These are phyloP conservation scores for Artemisia tridentata DNA, from an alignment of 129 eudicot species.

Conservation along the genomic window DNA sequence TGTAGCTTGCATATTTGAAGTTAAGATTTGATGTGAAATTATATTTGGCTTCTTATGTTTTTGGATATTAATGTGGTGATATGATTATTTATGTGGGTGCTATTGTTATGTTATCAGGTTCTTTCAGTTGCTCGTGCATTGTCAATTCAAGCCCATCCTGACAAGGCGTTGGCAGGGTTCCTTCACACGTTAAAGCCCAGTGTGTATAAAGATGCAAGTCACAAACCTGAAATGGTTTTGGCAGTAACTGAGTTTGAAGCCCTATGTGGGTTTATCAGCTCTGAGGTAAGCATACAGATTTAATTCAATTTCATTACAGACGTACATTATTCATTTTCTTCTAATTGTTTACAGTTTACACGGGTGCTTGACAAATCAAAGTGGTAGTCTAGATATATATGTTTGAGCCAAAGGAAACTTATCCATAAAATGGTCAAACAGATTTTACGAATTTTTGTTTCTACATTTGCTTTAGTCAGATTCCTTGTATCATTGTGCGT, in stretches of 20 bases:
- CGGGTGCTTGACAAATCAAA: conserved; percentile 9
- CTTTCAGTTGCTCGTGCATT: conserved; percentile 83
- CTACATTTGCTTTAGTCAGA: conserved; percentile 2
- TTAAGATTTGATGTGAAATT: not conserved
- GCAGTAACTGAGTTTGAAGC: conserved; percentile 92
- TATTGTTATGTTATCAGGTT: conserved; percentile 41
- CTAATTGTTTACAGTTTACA: not conserved
- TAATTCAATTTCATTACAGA: not conserved
- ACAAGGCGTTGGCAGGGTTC: conserved; percentile 59
- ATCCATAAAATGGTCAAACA: conserved; percentile 14
- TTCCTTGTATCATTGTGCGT: not conserved
- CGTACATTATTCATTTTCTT: not conserved
- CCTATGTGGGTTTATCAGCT: conserved; percentile 72
- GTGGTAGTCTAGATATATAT: not conserved
- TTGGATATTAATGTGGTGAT: not conserved
- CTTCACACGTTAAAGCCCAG: conserved; percentile 62
- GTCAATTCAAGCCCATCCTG: conserved; percentile 96
- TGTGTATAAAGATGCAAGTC: conserved; percentile 80
- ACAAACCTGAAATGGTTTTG: conserved; percentile 98
- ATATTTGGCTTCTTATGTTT: not conserved
- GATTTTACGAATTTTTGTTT: not conserved
- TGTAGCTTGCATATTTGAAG: not conserved
- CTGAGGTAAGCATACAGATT: conserved; percentile 47
- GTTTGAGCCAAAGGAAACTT: too few species aligned
- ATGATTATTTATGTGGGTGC: not conserved